phyloP scores from a whole-genome alignment of 148 eudicot genomes.

The Mesembryanthemum crystallinum region DNA sequence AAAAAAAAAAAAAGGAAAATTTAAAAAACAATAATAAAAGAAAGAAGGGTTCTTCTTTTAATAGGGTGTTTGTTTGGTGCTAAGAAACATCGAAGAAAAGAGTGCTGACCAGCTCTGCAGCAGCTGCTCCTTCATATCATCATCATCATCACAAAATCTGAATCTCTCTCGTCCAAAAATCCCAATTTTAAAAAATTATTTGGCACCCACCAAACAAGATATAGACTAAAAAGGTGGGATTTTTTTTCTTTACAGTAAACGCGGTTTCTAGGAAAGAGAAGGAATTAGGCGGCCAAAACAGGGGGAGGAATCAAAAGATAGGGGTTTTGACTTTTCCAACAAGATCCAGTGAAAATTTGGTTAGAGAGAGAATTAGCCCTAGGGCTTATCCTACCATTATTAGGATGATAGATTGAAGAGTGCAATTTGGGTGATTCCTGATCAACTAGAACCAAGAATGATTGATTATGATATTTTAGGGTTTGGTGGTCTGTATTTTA shows the following conservation, averaged over 20 bases:
- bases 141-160: neutral
- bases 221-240: neutral
- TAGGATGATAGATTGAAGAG: neutral
- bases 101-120: conserved; percentile 23
- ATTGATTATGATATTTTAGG: too few species aligned
- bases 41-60: neutral
- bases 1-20: neutral
- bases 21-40: neutral
- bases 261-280: conserved; percentile 30
- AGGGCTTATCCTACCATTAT: neutral
- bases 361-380: neutral
- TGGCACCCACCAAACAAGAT: conserved; percentile 13
- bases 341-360: conserved; percentile 10
- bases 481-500: neutral
- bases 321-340: conserved; percentile 3
- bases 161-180: neutral
- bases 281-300: neutral
- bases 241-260: neutral
- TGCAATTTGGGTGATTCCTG: neutral
- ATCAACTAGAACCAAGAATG: too few species aligned
- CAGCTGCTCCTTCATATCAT: conserved; percentile 4
- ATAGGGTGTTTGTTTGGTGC: conserved; percentile 6
- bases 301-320: conserved; percentile 1
- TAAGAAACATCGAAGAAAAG: conserved; percentile 18
- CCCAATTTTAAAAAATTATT: neutral